Base-by-base conservation (phyloP, 305 asterid species). In the Solanum hybrid region DNA sequence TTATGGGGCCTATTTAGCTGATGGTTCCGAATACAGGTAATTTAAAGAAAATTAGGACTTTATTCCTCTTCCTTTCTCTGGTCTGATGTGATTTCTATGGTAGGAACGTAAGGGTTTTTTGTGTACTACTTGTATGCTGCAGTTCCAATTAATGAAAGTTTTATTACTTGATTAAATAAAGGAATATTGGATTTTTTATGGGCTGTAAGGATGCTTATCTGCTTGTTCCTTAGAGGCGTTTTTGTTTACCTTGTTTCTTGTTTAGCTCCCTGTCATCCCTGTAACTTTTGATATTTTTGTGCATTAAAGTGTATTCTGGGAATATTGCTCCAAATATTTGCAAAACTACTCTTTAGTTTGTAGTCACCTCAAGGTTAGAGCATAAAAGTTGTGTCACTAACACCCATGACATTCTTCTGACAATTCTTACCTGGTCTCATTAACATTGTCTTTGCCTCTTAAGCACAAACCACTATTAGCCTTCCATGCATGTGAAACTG, bases 11-110 rank as follows among this genome's bases (percentile, higher is more conserved):
- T 96, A 95, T 92, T 92, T 97, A 84, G 99, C 99, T 86, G 99
- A 97, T 87, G 99, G 99, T 81, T 97, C 99, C 29, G 99, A 97
- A 90, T 97, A 96, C 91, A 97, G 99, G 99, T 97, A 32, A 79
- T 91, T 79, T 91, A 73, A 20, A 73, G 87, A 85, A 51, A 31
- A 56, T 56, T 51, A 51, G 76, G 20, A 31, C 87, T 51, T 84
- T 10, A 31, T 85, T 84, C 76, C 38, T 89, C 90, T 51, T 38
- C 56, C 37, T 79, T 89, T 24, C 17, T 84, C 76, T 85, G 22
- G 73, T 56, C 75, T 85, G 46, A 85, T 85, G 76, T 85, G 46
- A 46, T 85, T 56, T 51, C 31, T 4, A 12, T 85, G 76, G 46
- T 56, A 51, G 87, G 20, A 80, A 56, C 6, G 4, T 31, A 56